A percentile compares a stretch with the other conserved stretches of the same genome.
Conservation (phyloP, 2,329 filamentous ascomycete genomes). For the Trichophyton mentagrophytes region DNA sequence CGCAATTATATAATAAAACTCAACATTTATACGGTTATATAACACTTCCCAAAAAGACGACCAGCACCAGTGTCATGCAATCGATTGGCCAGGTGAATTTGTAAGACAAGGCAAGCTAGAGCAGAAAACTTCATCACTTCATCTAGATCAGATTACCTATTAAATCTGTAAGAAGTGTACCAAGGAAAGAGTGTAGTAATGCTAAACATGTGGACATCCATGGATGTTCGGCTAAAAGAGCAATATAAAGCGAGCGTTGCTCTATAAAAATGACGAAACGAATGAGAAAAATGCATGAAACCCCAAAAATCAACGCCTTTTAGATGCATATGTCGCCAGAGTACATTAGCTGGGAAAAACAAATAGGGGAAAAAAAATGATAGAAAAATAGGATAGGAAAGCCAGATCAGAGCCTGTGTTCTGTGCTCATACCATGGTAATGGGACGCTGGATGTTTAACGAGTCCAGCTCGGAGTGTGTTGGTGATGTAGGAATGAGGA, state of each 20-base stretch:
- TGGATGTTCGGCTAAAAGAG: background rate
- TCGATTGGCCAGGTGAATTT: background rate
- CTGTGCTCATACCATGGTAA: background rate
- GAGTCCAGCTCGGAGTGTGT: background rate
- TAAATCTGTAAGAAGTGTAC: background rate
- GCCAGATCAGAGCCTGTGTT: background rate
- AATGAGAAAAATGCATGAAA: background rate
- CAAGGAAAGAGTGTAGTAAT: slow-evolving; percentile 1
- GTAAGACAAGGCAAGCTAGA: background rate
- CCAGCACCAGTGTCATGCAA: background rate
- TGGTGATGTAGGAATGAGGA: background rate
- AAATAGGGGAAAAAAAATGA: background rate
- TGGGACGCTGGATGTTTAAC: background rate
- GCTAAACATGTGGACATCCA: background rate
- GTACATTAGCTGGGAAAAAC: background rate
- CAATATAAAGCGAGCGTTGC: background rate
- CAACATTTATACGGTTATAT: background rate
- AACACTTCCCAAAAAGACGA: background rate
- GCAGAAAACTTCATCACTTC: background rate
- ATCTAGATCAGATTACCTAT: background rate
- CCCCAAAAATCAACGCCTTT: background rate
- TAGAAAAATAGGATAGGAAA: background rate
- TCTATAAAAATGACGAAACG: background rate
- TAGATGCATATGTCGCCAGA: background rate
- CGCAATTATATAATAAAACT: background rate